A percentile compares a stretch with the other conserved stretches of the same genome.
These are phyloP conservation scores for Chimonanthus praecox DNA, from an alignment of 164 flowering plant genomes.

Conservation along the genomic window DNA sequence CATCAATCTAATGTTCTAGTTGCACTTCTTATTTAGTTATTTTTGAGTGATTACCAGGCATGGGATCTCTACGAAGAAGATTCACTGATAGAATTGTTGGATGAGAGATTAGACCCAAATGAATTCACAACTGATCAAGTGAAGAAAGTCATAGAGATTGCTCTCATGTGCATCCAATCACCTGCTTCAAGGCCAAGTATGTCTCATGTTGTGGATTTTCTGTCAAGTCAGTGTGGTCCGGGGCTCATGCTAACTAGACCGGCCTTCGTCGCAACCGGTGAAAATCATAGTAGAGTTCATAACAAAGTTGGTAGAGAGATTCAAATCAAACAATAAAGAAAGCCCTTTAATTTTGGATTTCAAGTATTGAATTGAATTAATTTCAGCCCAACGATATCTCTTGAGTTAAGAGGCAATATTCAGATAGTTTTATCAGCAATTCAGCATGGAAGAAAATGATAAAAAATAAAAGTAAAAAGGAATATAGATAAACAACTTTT, in stretches of 20 bases:
- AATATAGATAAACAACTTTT: background rate
- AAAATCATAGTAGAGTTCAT: background rate
- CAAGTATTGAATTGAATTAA: too few species aligned
- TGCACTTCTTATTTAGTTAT: background rate
- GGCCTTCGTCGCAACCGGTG: constrained; percentile 15
- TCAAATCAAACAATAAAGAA: too few species aligned
- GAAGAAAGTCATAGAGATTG: constrained; percentile 38
- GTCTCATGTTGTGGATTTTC: constrained; percentile 39
- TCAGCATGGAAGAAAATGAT: background rate
- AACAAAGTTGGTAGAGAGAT: background rate
- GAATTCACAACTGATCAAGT: constrained; percentile 23
- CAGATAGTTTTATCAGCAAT: background rate
- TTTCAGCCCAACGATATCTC: background rate
- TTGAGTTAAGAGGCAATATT: background rate
- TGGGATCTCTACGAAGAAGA: constrained; percentile 39
- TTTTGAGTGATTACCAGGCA: constrained; percentile 26
- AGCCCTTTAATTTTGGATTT: too few species aligned
- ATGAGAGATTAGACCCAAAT: constrained; percentile 26
- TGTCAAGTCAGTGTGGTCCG: constrained; percentile 15
- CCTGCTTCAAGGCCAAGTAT: constrained; percentile 39
- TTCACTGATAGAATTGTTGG: constrained; percentile 28
- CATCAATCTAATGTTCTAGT: too few species aligned
- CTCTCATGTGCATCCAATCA: constrained; percentile 38
- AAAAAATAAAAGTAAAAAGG: background rate
- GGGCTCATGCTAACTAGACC: constrained; percentile 20